Evolutionary conservation across 768 basidiomycete genomes (phyloP), one percentile per base, ranked within the genome.

Genomic region (Boletus reticuloceps): DNA sequence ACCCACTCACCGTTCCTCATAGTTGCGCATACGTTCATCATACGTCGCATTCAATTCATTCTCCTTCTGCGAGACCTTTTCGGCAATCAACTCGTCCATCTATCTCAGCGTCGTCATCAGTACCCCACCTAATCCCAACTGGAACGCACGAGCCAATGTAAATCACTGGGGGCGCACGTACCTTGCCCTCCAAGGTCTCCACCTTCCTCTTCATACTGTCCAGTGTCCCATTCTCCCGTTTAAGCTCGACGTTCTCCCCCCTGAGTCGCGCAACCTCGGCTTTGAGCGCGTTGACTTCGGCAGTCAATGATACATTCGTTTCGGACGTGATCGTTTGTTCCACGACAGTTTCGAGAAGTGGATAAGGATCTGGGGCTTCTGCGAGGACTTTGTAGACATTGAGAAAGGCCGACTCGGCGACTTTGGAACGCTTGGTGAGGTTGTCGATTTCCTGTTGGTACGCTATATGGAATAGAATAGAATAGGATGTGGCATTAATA

Each of bases 401-500:
- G n/a, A 98, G 78, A 73, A 99, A 98, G 1, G 94, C 91, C 64
- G 90, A 95, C 78, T 99, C 97, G 11, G 94, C 89, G 22, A 82
- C 73, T 69, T 98, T 98, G 38, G 88, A 91, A 10, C 97, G 88
- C 62, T 91, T 89, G 0, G 96, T 98, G 60, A 99, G 84, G 66
- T 78, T 88, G 77, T 99, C 97, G 54, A 99, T 98, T 75, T 98
- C 97, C 4, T 86, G 82, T 73, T 98, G 96, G 77, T 98, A 98
- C 1, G 94, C 94, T 94, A 62, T 9, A 11, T 7, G 44, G 47
- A 19, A 32, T 25, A 25, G 25, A 25, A 11, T 7, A 38, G 45
- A 13, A 22, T 19, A 13, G 25, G 13, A 14, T 19, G 17, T 25
- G 11, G 7, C 1, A 25, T 37, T 25, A 31, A 36, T 4, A 37